These are phyloP conservation scores for Capsicum baccatum DNA, from an alignment of 257 asterid species.

Conservation along the genomic window DNA sequence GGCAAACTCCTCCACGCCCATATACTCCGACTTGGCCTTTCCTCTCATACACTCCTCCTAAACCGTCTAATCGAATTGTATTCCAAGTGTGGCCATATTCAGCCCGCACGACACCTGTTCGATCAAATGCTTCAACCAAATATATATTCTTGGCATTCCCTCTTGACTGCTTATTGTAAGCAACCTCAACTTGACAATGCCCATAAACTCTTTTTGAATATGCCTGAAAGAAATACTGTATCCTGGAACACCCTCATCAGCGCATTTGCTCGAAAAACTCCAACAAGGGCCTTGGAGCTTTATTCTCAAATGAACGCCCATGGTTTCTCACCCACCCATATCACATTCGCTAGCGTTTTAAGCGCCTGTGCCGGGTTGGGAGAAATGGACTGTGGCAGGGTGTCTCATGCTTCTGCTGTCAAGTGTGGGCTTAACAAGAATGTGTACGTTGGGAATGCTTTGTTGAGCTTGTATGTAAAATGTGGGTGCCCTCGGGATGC, in stretches of 20 bases:
- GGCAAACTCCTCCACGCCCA: conserved; percentile 30
- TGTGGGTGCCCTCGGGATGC: conserved; percentile 29
- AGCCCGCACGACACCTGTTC: conserved; percentile 21
- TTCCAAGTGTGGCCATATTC: neutral
- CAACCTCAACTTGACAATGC: conserved; percentile 32
- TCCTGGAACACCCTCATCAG: conserved; percentile 40
- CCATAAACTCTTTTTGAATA: conserved; percentile 29
- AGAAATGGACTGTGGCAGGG: conserved; percentile 31
- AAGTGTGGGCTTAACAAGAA: conserved; percentile 34
- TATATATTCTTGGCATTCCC: conserved; percentile 25
- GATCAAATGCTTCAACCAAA: conserved; percentile 27
- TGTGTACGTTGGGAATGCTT: conserved; percentile 30
- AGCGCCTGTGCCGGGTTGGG: conserved; percentile 39
- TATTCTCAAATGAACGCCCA: conserved; percentile 29
- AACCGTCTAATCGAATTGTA: conserved; percentile 24
- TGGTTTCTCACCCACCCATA: conserved; percentile 35
- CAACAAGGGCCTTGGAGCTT: conserved; percentile 36
- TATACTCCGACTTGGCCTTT: conserved; percentile 25
- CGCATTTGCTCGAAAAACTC: conserved; percentile 35
- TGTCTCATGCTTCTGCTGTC: conserved; percentile 31
- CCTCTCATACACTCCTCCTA: conserved; percentile 20
- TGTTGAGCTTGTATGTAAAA: conserved; percentile 30
- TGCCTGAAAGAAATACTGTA: conserved; percentile 34
- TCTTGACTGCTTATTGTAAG: conserved; percentile 34
- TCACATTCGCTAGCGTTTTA: conserved; percentile 34